Evolutionary conservation across 805 yeast species (phyloP).

Genomic region (Sungouiella thailandica): DNA sequence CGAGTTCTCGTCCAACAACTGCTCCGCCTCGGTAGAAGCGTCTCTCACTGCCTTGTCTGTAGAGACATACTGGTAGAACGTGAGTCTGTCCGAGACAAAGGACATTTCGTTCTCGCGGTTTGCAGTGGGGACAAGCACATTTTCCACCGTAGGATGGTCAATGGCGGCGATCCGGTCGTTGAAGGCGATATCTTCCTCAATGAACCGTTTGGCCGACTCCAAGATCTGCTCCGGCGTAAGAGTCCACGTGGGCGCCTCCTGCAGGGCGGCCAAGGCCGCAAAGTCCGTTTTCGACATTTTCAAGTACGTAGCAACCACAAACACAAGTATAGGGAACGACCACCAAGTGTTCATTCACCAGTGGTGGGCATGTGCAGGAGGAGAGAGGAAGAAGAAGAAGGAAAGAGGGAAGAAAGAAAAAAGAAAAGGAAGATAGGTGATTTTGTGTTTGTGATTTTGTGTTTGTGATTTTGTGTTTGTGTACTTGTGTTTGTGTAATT

Average conservation of each 20-base stretch:
- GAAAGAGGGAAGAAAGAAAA: too few relatives aligned
- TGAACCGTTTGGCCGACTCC: slow-evolving; percentile 37
- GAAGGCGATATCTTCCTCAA: slow-evolving; percentile 38
- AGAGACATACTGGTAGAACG: slow-evolving; percentile 73
- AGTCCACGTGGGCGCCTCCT: slow-evolving; percentile 48
- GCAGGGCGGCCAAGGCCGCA: slow-evolving; percentile 5
- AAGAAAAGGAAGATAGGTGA: too few relatives aligned
- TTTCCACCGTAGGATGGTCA: slow-evolving; percentile 50
- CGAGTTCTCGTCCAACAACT: slow-evolving; percentile 46
- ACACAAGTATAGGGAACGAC: too few relatives aligned
- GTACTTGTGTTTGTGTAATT: too few relatives aligned
- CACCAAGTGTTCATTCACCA: too few relatives aligned
- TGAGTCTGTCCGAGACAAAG: slow-evolving; percentile 45
- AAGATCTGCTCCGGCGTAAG: slow-evolving; percentile 49
- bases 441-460: too few relatives aligned
- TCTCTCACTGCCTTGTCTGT: slow-evolving; percentile 60
- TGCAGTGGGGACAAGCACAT: slow-evolving; percentile 50
- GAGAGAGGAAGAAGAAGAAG: too few relatives aligned
- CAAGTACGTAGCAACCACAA: background rate
- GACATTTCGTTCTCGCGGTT: slow-evolving; percentile 45
- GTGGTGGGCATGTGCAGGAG: too few relatives aligned
- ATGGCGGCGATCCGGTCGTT: slow-evolving; percentile 51
- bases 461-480: too few relatives aligned
- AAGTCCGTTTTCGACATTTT: slow-evolving; percentile 1
- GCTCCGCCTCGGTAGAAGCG: slow-evolving; percentile 62